Evolutionary conservation across 257 asterid genomes (phyloP), one percentile per base, ranked within the genome.

Genomic region (Pogostemon cablin): DNA sequence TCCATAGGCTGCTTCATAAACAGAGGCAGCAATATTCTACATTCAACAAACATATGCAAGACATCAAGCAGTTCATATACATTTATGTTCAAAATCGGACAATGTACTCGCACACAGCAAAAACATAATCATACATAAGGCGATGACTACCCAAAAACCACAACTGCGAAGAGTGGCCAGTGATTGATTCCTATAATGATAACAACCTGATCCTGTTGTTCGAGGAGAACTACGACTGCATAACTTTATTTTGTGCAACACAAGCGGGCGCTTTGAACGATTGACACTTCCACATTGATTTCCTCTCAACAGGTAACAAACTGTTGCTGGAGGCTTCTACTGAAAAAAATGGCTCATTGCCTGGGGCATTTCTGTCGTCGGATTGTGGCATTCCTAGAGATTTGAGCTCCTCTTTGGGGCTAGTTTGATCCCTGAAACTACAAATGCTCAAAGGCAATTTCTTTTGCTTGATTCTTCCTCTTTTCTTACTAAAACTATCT

Each of bases 361-460:
- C 85, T 53, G 64, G 50, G 6, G 7, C 60, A 46, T 64, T 73
- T 66, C 66, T 48, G 68, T 69, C 79, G 11, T 66, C 66, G 72
- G 66, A 8, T 77, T 57, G 50, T 25, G 32, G 32, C 32, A 57
- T 50, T 20, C 72, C 82, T 69, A 66, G 86, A 37, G 80, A 60
- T 75, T 77, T 85, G 74, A 63, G 67, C 67, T 80, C 85, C 75
- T 89, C 93, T 75, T 79, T 86, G 8, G 81, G 89, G 74, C 78
- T 80, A 62, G 77, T 84, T 78, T 86, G 83, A 77, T 89, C 96
- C 80, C 83, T 85, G 81, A 84, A 83, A 83, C 82, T 87, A 81
- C 96, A 88, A 75, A 90, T 84, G 82, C 98, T 88, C 78, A 90
- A 77, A 2, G 98, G 97, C 82, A 92, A 65, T 62, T 86, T 90